Evolutionary conservation across 805 yeast species (phyloP).

Genomic region (Pichia phayaonensis): DNA sequence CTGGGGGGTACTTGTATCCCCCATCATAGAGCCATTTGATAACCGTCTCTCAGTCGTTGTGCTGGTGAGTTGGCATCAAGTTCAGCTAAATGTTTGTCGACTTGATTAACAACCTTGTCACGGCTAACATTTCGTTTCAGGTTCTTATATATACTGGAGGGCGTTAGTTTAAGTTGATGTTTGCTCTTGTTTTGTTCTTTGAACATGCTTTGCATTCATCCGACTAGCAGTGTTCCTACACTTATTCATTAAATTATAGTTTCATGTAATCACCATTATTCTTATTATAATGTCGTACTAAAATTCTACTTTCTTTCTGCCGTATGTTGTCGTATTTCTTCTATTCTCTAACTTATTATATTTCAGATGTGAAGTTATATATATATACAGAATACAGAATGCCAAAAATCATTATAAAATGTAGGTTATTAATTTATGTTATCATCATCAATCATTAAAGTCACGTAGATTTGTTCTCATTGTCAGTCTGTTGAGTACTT

Average conservation of each 20-base stretch:
- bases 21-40: conserved; percentile 40
- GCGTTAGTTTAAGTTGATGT: conserved; percentile 30
- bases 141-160: conserved; percentile 51
- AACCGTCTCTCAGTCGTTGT: conserved; percentile 33
- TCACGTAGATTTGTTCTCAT: conserved; percentile 3
- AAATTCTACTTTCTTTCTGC: too few species aligned
- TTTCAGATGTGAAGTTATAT: background rate
- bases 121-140: conserved; percentile 70
- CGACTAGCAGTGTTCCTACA: conserved; percentile 51
- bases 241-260: conserved; percentile 7
- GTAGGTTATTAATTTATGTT: background rate
- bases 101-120: conserved; percentile 68
- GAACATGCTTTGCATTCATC: conserved; percentile 27
- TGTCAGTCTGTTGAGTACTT: background rate
- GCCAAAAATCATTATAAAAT: background rate
- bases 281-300: too few species aligned
- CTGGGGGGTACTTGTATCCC: conserved; percentile 8
- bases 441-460: background rate
- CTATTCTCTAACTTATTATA: background rate
- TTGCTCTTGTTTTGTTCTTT: conserved; percentile 13
- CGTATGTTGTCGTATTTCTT: too few species aligned
- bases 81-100: conserved; percentile 66
- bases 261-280: too few species aligned
- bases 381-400: background rate
- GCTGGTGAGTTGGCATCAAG: conserved; percentile 27